phyloP scores from a whole-genome alignment of 139 green algal genomes.

The Closterium sp. region DNA sequence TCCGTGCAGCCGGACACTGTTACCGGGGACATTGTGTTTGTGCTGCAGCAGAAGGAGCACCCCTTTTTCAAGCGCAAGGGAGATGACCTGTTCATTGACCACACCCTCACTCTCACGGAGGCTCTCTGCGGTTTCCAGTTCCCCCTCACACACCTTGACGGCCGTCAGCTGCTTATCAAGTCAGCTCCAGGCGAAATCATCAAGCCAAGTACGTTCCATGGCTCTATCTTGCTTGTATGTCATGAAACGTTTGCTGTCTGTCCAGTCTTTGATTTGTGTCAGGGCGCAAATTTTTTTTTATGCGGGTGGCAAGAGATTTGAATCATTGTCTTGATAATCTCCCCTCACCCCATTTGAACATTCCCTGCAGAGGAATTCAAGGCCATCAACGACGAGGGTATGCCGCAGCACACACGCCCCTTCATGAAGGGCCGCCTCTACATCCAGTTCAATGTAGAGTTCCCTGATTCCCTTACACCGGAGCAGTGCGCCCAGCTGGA shows the following conservation, averaged over 20 bases:
- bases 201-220: conserved; percentile 68
- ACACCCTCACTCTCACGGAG: conserved; percentile 83
- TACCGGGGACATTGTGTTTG: conserved; percentile 94
- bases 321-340: not conserved
- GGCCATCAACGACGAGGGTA: conserved; percentile 86
- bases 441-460: conserved; percentile 67
- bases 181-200: conserved; percentile 77
- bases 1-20: conserved; percentile 72
- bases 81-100: conserved; percentile 86
- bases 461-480: conserved; percentile 66
- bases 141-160: conserved; percentile 83
- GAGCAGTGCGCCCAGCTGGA: conserved; percentile 48
- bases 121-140: conserved; percentile 85
- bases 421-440: conserved; percentile 71
- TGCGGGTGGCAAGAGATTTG: too few relatives aligned
- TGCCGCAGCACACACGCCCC: conserved; percentile 86
- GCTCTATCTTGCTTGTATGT: not conserved
- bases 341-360: not conserved
- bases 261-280: not conserved
- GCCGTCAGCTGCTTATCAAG: conserved; percentile 74
- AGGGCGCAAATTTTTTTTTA: not conserved
- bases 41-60: conserved; percentile 92
- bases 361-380: conserved; percentile 54
- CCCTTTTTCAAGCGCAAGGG: conserved; percentile 84
- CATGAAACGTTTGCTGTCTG: not conserved